Evolutionary conservation across 371 early-diverging fungal species (phyloP).

Genomic region (Rhizopus delemar): DNA sequence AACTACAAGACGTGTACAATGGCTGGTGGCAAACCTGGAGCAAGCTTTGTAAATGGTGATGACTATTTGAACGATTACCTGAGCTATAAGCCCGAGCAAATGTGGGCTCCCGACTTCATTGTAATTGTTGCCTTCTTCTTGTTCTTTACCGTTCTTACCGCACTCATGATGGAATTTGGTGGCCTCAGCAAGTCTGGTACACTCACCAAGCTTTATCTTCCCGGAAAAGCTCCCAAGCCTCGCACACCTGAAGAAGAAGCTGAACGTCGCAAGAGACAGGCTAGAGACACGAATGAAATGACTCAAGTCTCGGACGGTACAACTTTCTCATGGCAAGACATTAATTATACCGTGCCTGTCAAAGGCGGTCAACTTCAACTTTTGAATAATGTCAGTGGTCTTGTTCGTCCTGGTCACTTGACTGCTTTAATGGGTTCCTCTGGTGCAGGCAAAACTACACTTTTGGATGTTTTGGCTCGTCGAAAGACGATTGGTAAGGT

Average conservation of each 20-base stretch:
- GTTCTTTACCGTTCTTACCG: conserved; percentile 51
- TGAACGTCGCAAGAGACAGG: conserved; percentile 21
- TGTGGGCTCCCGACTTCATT: conserved; percentile 62
- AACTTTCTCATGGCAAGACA: conserved; percentile 60
- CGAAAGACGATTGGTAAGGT: conserved; percentile 79
- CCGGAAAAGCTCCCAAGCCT: conserved; percentile 35
- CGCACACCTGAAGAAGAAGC: conserved; percentile 26
- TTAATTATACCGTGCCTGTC: conserved; percentile 60
- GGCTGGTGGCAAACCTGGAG: conserved; percentile 53
- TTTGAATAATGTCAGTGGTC: conserved; percentile 53
- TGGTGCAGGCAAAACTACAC: conserved; percentile 89
- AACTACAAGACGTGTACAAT: conserved; percentile 59
- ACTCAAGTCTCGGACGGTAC: conserved; percentile 47
- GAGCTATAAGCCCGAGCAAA: conserved; percentile 40
- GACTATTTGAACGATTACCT: conserved; percentile 50
- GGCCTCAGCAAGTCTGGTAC: conserved; percentile 57
- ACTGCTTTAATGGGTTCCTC: conserved; percentile 87
- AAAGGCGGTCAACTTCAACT: conserved; percentile 58
- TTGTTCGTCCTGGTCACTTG: conserved; percentile 62
- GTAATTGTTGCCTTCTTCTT: conserved; percentile 59
- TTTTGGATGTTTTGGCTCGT: conserved; percentile 80
- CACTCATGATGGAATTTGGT: conserved; percentile 55
- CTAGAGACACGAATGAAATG: conserved; percentile 28
- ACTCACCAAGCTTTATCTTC: conserved; percentile 60
- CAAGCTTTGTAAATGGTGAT: conserved; percentile 45